Percentiles rank a stretch among this genome's conserved stretches.
Conservation (phyloP, 768 basidiomycete genomes). For the Roridomyces roridus region DNA sequence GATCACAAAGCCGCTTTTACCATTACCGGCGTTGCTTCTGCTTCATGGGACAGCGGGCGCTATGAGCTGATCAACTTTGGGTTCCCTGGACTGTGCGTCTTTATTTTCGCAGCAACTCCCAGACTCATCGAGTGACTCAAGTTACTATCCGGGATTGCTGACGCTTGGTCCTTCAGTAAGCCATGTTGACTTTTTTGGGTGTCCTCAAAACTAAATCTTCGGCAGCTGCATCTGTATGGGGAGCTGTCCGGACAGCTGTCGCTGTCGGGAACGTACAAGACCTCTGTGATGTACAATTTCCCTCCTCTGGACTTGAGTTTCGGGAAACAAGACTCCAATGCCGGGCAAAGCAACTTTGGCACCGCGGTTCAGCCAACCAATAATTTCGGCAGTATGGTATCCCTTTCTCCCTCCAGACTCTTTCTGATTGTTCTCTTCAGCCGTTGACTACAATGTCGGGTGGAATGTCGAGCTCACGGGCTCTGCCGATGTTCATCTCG, state of each 20-base stretch:
- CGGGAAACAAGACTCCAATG: conserved; percentile 7
- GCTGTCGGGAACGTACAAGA: background rate
- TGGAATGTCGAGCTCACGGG: background rate
- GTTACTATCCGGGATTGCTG: conserved; percentile 22
- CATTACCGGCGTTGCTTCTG: conserved; percentile 24
- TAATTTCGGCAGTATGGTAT: background rate
- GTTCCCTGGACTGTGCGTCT: conserved; percentile 29
- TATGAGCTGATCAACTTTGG: conserved; percentile 21
- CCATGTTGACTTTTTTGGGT: too few relatives aligned
- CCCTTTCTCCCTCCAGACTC: too few relatives aligned
- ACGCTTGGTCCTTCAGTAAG: conserved; percentile 28
- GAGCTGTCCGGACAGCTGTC: conserved; percentile 1
- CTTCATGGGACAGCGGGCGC: conserved; percentile 4
- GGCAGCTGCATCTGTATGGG: conserved; percentile 9
- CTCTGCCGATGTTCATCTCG: background rate
- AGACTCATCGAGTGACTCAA: too few relatives aligned
- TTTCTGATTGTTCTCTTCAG: too few relatives aligned
- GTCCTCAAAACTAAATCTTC: background rate
- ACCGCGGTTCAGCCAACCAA: background rate
- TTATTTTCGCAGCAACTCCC: background rate
- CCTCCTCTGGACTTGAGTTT: conserved; percentile 12
- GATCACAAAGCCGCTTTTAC: conserved; percentile 24
- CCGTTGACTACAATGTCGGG: too few relatives aligned
- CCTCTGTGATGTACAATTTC: background rate
- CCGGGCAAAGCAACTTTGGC: background rate